Conservation (phyloP, 345 rosid genomes). For the Gossypium thurberi region DNA sequence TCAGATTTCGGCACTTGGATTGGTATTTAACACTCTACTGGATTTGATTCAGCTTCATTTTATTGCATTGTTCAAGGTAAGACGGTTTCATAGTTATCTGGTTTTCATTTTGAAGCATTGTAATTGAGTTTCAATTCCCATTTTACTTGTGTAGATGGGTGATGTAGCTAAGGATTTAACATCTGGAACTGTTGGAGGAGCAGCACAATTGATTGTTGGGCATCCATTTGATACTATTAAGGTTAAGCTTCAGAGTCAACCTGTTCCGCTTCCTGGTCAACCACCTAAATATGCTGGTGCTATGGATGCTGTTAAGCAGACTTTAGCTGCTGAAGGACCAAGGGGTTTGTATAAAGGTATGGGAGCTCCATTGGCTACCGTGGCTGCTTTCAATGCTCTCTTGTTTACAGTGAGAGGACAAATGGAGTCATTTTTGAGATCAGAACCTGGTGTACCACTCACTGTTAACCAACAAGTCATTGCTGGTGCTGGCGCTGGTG, state of each 20-base stretch:
- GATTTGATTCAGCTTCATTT: background rate
- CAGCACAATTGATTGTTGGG: conserved; percentile 76
- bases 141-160: conserved; percentile 51
- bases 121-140: background rate
- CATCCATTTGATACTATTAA: conserved; percentile 99
- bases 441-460: conserved; percentile 75
- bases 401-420: conserved; percentile 94
- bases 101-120: background rate
- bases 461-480: conserved; percentile 70
- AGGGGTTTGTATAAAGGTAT: conserved; percentile 95
- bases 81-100: background rate
- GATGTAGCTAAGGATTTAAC: conserved; percentile 83
- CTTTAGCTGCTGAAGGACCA: conserved; percentile 87
- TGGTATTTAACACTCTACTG: background rate
- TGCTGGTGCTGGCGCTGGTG: conserved; percentile 94
- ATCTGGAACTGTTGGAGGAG: conserved; percentile 96
- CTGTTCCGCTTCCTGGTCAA: conserved; percentile 73
- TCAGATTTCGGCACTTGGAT: background rate
- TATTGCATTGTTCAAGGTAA: background rate
- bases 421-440: conserved; percentile 76
- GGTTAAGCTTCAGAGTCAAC: conserved; percentile 99
- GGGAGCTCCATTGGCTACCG: conserved; percentile 99
- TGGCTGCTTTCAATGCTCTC: conserved; percentile 95
- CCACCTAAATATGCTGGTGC: conserved; percentile 73
- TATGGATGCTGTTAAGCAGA: conserved; percentile 82